A percentile compares a stretch with the other conserved stretches of the same genome.
phyloP scores from a whole-genome alignment of 2,329 filamentous ascomycete species.

The Aspergillus tamarii region DNA sequence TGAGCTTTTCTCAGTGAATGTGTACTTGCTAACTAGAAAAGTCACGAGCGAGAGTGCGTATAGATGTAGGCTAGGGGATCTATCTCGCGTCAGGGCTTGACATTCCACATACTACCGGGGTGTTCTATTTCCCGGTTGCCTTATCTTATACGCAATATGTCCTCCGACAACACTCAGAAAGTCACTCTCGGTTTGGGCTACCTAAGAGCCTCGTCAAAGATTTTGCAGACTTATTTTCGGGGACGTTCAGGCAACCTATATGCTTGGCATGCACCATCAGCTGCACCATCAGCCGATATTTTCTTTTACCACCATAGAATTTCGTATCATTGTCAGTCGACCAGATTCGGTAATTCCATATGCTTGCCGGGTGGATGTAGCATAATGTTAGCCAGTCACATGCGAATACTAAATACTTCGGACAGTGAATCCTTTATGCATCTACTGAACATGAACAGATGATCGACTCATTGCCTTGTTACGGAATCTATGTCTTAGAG shows the following conservation, averaged over 20 bases:
- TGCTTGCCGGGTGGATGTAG: background rate
- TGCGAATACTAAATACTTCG: background rate
- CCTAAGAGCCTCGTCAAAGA: background rate
- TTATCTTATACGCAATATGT: background rate
- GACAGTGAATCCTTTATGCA: background rate
- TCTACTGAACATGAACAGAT: background rate
- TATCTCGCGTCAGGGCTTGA: background rate
- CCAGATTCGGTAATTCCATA: background rate
- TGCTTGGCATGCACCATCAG: background rate
- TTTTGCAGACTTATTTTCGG: background rate
- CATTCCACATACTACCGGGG: background rate
- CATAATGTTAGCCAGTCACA: background rate
- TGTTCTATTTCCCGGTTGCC: background rate
- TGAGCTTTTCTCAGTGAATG: background rate
- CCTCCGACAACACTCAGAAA: background rate
- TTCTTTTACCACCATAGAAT: background rate
- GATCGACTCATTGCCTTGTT: background rate
- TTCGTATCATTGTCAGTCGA: background rate
- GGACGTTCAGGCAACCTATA: background rate
- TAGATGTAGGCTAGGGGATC: background rate
- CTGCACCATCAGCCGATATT: background rate
- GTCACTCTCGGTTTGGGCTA: background rate
- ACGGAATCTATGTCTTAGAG: background rate
- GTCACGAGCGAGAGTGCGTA: too few species aligned
- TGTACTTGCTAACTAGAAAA: too few species aligned